Base-by-base conservation (phyloP, 1,284 basidiomycete genomes). In the Austroboletus niveus region DNA sequence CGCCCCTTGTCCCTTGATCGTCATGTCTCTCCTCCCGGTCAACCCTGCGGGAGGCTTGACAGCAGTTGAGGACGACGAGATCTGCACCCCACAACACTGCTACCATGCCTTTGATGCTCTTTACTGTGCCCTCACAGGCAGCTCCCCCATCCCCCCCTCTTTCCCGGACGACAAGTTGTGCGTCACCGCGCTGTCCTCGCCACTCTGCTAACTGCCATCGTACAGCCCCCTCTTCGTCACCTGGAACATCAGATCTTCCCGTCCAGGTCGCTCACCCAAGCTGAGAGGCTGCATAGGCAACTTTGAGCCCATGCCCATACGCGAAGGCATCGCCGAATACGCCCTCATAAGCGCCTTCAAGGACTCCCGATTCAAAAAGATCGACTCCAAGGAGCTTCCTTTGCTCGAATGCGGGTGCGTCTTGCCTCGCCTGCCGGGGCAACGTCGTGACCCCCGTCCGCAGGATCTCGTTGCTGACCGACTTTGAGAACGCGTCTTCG, bases 231-330 rank as follows among this genome's bases (percentile, higher is more conserved):
- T 99, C 51, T 99, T 99, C 71, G 92, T 99, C 34, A 98, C 96
- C 2, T 99, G 96, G 95, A 95, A 94, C 73, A 89, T 75, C 48
- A 80, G 74, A 55, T 77, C 78, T 49, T 76, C 79, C 54, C 79
- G 81, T 56, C 69, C 81, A 24, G 81, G 82, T 41, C 78, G 80
- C 54, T 71, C 81, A 24, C 77, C 84, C 36, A 76, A 84, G 44
- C 75, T 99, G 54, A 77, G 96, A 54, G 96, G 96, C 24, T 99
- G 96, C 72, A 98, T 99, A 60, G 96, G 96, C 62, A 95, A 85
- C 66, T 99, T 99, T 66, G 84, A 88, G 42, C 79, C 92, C 2
- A 79, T 88, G 66, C 75, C 84, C 8, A 76, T 98, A 24, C 80
- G 77, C 40, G 78, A 87, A 29, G 94, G 94, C 10, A 69, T 99